Evolutionary conservation across 306 rosid species (phyloP), one percentile per base, ranked within the genome.

Genomic region (Abrus precatorius): DNA sequence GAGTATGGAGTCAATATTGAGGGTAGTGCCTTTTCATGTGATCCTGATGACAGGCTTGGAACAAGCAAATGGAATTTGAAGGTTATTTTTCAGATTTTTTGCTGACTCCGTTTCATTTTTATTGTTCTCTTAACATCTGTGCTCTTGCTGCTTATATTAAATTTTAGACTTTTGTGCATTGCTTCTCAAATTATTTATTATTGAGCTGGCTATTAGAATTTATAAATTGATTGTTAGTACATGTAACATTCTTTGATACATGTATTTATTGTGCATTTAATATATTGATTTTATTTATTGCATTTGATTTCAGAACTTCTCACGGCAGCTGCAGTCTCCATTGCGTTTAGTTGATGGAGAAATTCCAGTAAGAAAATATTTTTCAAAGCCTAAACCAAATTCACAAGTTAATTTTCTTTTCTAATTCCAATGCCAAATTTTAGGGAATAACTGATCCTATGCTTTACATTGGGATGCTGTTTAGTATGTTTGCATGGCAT

Each of bases 401-500:
- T 29, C n/a, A 40, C 34, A 40, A 36, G 3, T 69, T 47, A 5
- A 5, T 47, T 9, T 6, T 7, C 27, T 7, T 32, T 74, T 36
- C 80, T 69, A 68, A 78, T 63, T 62, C 6, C 57, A 32, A 44
- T 43, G 38, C 40, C 8, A 8, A 54, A 30, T 79, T 49, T 59
- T 73, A 86, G 89, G 89, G 89, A 76, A 50, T 86, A 75, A 83
- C 86, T 27, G 83, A 86, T 57, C 89, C 89, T 32, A 86, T 86
- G 86, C 89, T 86, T 44, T 78, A 78, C 59, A 78, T 78, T 56
- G 76, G 76, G 7, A 78, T 78, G 82, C 1, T 78, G 68, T 71
- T 86, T 68, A 81, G 87, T 61, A 86, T 86, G 89, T 86, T 86
- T 72, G 87, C 89, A 14, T 86, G 89, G 89, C 89, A 86, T 53